Evolutionary conservation across 1,284 basidiomycete species (phyloP).

Genomic region (Apiotrichum siamense): DNA sequence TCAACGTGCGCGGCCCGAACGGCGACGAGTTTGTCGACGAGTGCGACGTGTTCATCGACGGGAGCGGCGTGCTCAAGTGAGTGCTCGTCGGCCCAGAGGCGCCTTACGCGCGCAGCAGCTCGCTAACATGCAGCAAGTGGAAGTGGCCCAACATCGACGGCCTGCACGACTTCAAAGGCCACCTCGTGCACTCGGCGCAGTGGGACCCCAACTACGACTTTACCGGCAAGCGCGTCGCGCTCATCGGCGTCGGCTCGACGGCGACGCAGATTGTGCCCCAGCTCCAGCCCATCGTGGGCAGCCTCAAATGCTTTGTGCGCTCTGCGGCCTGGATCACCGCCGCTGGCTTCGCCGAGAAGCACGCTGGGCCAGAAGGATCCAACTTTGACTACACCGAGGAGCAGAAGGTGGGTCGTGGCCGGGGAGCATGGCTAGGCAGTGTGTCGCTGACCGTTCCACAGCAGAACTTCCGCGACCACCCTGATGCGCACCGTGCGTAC

Average conservation of each 20-base stretch:
- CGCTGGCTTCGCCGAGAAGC: constrained; percentile 17
- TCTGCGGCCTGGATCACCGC: constrained; percentile 29
- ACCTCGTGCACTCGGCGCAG: constrained; percentile 24
- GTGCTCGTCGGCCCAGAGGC: no score
- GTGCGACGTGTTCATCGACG: constrained; percentile 35
- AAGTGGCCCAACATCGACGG: constrained; percentile 30
- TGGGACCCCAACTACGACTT: constrained; percentile 20
- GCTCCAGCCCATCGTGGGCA: constrained; percentile 16
- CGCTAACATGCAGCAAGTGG: no score
- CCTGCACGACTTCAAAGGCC: constrained; percentile 26
- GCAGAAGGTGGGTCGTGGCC: constrained; percentile 18
- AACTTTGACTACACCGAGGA: constrained; percentile 31
- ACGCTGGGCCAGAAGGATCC: constrained; percentile 22
- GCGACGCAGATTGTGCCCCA: constrained; percentile 24
- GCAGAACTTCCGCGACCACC: no score
- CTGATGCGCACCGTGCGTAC: constrained; percentile 21
- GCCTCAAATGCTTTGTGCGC: constrained; percentile 11
- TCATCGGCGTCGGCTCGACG: constrained; percentile 19
- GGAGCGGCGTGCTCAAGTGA: constrained; percentile 21
- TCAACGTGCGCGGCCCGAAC: constrained; percentile 10
- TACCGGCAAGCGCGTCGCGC: constrained; percentile 11
- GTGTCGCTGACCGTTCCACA: no score
- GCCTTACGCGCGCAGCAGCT: no score
- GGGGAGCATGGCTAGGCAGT: no score
- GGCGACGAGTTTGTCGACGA: constrained; percentile 18